Evolutionary conservation across 768 basidiomycete genomes (phyloP), one percentile per base, ranked within the genome.

Genomic region (Trametes cubensis): DNA sequence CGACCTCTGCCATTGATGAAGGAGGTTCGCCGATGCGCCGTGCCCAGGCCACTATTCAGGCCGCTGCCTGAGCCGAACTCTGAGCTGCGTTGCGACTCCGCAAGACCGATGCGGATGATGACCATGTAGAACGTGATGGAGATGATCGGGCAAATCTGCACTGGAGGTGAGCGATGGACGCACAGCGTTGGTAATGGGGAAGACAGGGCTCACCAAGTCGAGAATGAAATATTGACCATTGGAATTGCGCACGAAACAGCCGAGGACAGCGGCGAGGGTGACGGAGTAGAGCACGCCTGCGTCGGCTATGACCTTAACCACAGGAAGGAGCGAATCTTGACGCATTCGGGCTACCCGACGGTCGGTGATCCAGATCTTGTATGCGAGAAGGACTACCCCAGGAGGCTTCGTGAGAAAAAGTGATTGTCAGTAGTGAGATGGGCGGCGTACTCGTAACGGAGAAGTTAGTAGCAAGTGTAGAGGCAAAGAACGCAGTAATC

Each of bases 121-220:
- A 69, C 64, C 69, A 71, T 70, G 54, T 64, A 71, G 56, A 69
- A 71, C 17, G 69, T 58, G 39, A 71, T 66, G 10, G 70, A 70
- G 15, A 71, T 68, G 47, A 69, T 68, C 7, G 70, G 67, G 55
- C 63, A 65, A 15, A 64, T 60, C 70, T 71, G 50, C 14, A 11
- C n/a, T n/a, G n/a, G 10, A 34, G 34, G 34, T 40, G 30, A 5
- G n/a, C 18, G 42, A 17, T 17, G 6, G 44, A 11, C 18, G 4
- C 13, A 0, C n/a, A 15, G 13, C 18, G 21, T 23, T 23, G 5
- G 39, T 38, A 20, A 14, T 21, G 23, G 38, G 21, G 7, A 50
- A 28, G 39, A 28, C 6, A 14, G 38, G 30, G 44, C 55, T 23
- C 42, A 68, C 67, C 62, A 72, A 68, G 49, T 71, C 69, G 39